A percentile compares a stretch with the other conserved stretches of the same genome.
Conservation (phyloP, 768 basidiomycete genomes). For the Coprinopsis marcescibilis region DNA sequence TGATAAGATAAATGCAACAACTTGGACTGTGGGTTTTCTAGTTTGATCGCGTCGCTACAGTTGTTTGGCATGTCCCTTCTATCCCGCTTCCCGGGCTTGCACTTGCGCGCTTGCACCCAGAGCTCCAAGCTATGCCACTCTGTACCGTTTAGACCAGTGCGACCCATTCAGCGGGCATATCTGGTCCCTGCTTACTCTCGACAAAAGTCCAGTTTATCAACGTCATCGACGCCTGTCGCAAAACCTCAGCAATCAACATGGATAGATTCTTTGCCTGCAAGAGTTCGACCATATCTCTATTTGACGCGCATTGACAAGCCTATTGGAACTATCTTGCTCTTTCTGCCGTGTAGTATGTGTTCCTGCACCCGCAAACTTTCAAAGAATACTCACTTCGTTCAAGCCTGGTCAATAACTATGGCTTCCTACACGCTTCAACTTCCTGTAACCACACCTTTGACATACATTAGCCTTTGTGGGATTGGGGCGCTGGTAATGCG, state of each 20-base stretch:
- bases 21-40: too few species aligned
- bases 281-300: slow-evolving; percentile 72
- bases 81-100: too few species aligned
- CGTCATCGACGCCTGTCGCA: slow-evolving; percentile 1
- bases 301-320: slow-evolving; percentile 93
- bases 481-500: slow-evolving; percentile 92
- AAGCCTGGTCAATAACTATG: slow-evolving; percentile 99
- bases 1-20: too few species aligned
- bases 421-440: slow-evolving; percentile 75
- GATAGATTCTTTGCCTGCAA: slow-evolving; percentile 59
- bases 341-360: slow-evolving; percentile 87
- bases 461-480: slow-evolving; percentile 80
- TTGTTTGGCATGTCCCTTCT: too few species aligned
- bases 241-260: slow-evolving; percentile 36
- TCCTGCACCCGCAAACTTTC: neutral
- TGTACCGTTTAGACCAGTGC: too few species aligned
- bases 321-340: slow-evolving; percentile 86
- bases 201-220: neutral
- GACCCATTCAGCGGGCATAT: too few species aligned
- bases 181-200: too few species aligned
- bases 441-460: slow-evolving; percentile 63
- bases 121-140: too few species aligned
- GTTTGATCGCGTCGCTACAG: too few species aligned
- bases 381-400: slow-evolving; percentile 1
- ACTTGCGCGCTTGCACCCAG: too few species aligned